Base-by-base conservation (phyloP, 768 basidiomycete genomes). In the Leucosporidium scottii region DNA sequence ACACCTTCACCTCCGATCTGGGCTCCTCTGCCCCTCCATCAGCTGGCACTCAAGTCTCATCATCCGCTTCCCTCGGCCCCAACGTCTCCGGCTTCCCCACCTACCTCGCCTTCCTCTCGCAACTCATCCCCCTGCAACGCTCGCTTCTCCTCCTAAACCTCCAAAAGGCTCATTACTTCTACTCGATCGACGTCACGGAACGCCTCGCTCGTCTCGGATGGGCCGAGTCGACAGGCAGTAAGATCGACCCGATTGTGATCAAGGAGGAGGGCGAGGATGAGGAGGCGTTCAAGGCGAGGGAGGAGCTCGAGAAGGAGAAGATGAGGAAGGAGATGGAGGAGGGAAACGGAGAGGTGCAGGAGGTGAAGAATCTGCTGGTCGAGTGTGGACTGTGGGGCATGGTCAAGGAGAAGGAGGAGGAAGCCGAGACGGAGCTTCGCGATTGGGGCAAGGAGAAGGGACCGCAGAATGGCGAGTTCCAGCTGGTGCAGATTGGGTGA, bases 131-230 rank as follows among this genome's bases (percentile, higher is more conserved):
- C 25, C 61, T 71, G 8, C 70, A 71, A 51, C 66, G 70, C 23
- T 57, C 67, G 9, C 64, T 71, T 23, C 53, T 71, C 7, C 61
- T 71, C 17, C 67, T 71, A 47, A 71, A 71, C 61, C 51, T 71
- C 0, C 70, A 71, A 34, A 71, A 71, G 53, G 70, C 70, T 30
- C 67, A 66, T 53, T 56, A 30, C 13, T 57, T 58, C 55, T 71
- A 67, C 57, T 28, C 34, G 28, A 10, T 2, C 4, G 54, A 51
- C 27, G 30, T 48, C 23, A 13, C 59, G 6, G 4, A n/a, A 7
- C n/a, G 50, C 1, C n/a, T 31, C 10, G 23, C 25, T 1, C 30
- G 10, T 15, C 48, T 49, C 5, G 59, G 59, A 5, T 49, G 59
- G 47, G 59, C 47, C 4, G 58, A 27, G 8, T 15, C 55, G 21